Evolutionary conservation across 805 yeast genomes (phyloP).

Genomic region (Candida montana): DNA sequence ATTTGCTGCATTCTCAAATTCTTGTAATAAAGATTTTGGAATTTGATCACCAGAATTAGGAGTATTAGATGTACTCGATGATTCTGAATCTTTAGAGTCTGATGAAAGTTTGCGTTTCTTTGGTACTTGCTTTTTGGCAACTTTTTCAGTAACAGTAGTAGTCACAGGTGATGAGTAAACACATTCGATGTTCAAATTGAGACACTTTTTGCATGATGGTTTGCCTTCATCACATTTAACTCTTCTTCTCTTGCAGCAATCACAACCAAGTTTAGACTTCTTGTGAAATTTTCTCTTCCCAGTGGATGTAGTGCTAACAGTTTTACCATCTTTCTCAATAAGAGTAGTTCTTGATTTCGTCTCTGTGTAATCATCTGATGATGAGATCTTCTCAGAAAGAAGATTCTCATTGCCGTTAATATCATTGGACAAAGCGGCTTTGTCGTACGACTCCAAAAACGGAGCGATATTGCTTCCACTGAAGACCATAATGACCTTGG

Average conservation of each 20-base stretch:
- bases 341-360: slow-evolving; percentile 10
- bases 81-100: too few species aligned
- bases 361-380: neutral
- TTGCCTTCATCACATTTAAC: slow-evolving; percentile 89
- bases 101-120: slow-evolving; percentile 1
- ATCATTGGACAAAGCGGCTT: neutral
- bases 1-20: slow-evolving; percentile 2
- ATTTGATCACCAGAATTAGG: neutral
- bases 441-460: slow-evolving; percentile 10
- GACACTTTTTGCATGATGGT: slow-evolving; percentile 77
- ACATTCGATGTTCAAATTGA: slow-evolving; percentile 74
- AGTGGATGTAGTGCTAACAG: slow-evolving; percentile 39
- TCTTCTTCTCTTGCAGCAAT: slow-evolving; percentile 81
- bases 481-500: slow-evolving; percentile 2
- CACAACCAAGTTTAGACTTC: slow-evolving; percentile 85
- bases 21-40: slow-evolving; percentile 2
- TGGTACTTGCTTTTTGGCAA: neutral
- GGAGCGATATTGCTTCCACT: slow-evolving; percentile 9
- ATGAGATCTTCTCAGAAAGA: too few species aligned
- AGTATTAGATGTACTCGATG: too few species aligned
- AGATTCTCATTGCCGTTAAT: neutral
- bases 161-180: slow-evolving; percentile 39
- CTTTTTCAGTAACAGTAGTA: neutral
- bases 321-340: slow-evolving; percentile 35
- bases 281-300: slow-evolving; percentile 86